Conservation (phyloP, 2,329 filamentous ascomycete genomes). For the Fonsecaea monophora region DNA sequence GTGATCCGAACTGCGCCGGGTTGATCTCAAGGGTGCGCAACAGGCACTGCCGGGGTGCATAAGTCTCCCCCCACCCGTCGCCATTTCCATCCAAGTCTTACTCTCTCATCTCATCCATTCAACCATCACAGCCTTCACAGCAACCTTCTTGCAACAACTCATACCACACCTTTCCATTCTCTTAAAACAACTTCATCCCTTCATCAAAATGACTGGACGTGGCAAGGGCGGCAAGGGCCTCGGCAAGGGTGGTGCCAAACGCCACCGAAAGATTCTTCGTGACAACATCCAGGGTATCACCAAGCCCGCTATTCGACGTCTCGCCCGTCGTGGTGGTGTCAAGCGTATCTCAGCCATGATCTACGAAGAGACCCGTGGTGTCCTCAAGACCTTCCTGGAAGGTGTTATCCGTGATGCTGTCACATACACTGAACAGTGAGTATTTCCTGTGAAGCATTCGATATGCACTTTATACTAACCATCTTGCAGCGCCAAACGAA, state of each 20-base stretch:
- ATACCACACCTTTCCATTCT: constrained; percentile 23
- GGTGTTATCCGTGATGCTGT: constrained; percentile 79
- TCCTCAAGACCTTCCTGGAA: constrained; percentile 82
- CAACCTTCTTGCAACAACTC: constrained; percentile 8
- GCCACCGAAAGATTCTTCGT: constrained; percentile 96
- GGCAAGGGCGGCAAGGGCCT: constrained; percentile 97
- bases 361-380: constrained; percentile 82
- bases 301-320: constrained; percentile 97
- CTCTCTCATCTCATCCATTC: constrained; percentile 26
- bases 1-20: constrained; percentile 32
- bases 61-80: constrained; percentile 30
- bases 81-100: constrained; percentile 31
- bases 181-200: constrained; percentile 43
- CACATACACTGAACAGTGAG: constrained; percentile 78
- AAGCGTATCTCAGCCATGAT: constrained; percentile 98
- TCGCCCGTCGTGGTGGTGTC: constrained; percentile 98
- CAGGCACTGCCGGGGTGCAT: constrained; percentile 31
- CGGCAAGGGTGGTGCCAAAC: constrained; percentile 98
- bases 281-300: constrained; percentile 99
- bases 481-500: constrained; percentile 70
- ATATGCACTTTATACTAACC: constrained; percentile 72
- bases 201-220: constrained; percentile 66
- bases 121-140: constrained; percentile 17
- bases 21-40: constrained; percentile 34
- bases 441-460: constrained; percentile 1